These are phyloP conservation scores for Heteromeles arbutifolia DNA, from an alignment of 306 rosid genomes.

Conservation along the genomic window DNA sequence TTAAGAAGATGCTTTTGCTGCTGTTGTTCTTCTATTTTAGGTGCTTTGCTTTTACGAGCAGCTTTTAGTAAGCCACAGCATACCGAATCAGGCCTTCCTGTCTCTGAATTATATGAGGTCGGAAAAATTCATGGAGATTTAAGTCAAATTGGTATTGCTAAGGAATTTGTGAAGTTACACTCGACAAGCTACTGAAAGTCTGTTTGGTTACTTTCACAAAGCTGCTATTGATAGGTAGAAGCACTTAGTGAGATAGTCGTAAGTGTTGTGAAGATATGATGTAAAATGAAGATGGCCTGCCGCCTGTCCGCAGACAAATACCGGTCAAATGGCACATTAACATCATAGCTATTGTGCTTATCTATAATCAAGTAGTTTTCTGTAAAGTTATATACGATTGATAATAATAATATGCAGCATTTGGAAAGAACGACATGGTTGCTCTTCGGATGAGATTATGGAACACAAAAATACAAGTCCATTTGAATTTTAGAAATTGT, in stretches of 20 bases:
- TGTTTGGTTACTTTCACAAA: background rate
- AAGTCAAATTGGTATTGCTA: background rate
- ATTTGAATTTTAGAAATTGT: no score
- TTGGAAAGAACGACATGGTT: background rate
- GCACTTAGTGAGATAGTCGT: background rate
- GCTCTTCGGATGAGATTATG: background rate
- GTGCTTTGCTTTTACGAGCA: no score
- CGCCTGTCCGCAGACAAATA: background rate
- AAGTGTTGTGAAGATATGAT: background rate
- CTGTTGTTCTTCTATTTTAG: no score
- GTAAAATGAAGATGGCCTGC: background rate
- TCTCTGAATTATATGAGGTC: no score
- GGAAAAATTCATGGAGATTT: background rate
- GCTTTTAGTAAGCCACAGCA: no score
- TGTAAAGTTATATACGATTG: background rate
- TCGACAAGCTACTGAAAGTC: no score
- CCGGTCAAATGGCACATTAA: background rate
- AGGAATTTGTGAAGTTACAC: background rate
- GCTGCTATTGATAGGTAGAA: background rate
- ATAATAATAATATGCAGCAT: no score
- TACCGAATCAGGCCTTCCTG: no score
- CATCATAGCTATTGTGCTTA: background rate
- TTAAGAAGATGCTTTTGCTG: no score
- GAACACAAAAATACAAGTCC: background rate
- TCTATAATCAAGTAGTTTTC: background rate